phyloP scores from a whole-genome alignment of 352 stramenopile species.

The Globisporangium alternatum region DNA sequence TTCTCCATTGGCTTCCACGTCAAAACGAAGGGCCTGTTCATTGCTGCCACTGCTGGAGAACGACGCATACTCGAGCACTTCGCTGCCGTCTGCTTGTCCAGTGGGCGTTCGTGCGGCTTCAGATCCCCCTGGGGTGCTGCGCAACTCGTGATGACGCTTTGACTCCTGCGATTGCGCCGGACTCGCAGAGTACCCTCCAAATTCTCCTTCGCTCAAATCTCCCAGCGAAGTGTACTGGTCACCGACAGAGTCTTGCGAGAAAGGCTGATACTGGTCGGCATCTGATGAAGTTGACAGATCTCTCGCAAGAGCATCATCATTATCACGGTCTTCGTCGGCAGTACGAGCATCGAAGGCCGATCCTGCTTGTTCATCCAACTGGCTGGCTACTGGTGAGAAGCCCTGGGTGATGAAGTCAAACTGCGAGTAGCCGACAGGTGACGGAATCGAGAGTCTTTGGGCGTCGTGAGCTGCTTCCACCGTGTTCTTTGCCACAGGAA shows the following conservation, averaged over 20 bases:
- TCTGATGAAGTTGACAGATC: neutral
- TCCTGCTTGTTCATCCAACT: neutral
- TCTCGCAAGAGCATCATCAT: neutral
- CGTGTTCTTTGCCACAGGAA: neutral
- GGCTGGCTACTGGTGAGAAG: conserved; percentile 3
- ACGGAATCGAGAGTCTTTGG: conserved; percentile 3
- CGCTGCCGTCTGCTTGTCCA: neutral
- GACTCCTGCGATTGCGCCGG: neutral
- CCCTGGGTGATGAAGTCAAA: conserved; percentile 16
- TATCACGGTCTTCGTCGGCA: neutral
- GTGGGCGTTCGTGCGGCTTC: conserved; percentile 5
- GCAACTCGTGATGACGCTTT: neutral
- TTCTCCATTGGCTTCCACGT: neutral
- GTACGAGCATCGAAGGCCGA: neutral
- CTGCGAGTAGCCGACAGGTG: conserved; percentile 16
- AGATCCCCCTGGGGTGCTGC: neutral
- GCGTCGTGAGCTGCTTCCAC: neutral
- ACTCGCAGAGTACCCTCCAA: neutral
- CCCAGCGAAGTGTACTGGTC: conserved; percentile 10
- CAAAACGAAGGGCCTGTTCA: too few species aligned
- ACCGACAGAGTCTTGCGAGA: conserved; percentile 10
- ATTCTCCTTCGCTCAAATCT: conserved; percentile 2
- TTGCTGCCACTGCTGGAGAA: conserved; percentile 1
- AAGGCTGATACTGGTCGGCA: neutral
- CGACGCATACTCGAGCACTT: conserved; percentile 1